Conservation (phyloP, 1,139 yeast genomes). For the Zygosaccharomyces pseudobailii region DNA sequence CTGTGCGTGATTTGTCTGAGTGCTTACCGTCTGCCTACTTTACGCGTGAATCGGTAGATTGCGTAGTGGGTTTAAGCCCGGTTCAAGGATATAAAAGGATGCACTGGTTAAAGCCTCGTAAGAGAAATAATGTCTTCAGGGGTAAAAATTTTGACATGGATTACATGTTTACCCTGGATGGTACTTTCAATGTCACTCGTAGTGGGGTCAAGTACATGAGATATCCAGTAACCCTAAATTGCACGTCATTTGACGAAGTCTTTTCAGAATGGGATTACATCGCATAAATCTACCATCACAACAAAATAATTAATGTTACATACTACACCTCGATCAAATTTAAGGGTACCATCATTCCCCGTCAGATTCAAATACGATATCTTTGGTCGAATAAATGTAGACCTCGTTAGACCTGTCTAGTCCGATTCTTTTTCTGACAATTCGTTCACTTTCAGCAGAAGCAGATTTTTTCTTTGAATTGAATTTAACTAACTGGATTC, state of each 20-base stretch:
- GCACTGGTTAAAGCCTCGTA: slow-evolving; percentile 28
- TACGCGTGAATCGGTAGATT: slow-evolving; percentile 21
- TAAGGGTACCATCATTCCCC: slow-evolving; percentile 9
- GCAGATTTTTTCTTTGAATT: slow-evolving; percentile 17
- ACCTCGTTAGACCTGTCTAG: slow-evolving; percentile 36
- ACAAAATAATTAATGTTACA: no score
- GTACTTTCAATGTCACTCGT: slow-evolving; percentile 20
- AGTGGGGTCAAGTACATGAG: slow-evolving; percentile 27
- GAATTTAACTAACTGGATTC: slow-evolving; percentile 36
- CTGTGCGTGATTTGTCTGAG: slow-evolving; percentile 15
- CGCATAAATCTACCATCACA: background rate
- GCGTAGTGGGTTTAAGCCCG: slow-evolving; percentile 26
- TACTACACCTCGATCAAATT: background rate
- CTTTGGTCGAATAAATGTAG: slow-evolving; percentile 54
- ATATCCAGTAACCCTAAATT: slow-evolving; percentile 25
- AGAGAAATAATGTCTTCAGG: slow-evolving; percentile 21
- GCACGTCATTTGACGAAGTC: slow-evolving; percentile 22
- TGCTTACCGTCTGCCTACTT: slow-evolving; percentile 26
- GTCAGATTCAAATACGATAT: slow-evolving; percentile 45
- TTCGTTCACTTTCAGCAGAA: slow-evolving; percentile 16
- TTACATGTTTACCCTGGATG: slow-evolving; percentile 17
- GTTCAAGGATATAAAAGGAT: slow-evolving; percentile 30
- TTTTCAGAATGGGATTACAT: slow-evolving; percentile 29
- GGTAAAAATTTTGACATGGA: slow-evolving; percentile 25
- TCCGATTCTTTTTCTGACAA: slow-evolving; percentile 28